phyloP scores from a whole-genome alignment of 345 rosid genomes.

The Anacardium occidentale region DNA sequence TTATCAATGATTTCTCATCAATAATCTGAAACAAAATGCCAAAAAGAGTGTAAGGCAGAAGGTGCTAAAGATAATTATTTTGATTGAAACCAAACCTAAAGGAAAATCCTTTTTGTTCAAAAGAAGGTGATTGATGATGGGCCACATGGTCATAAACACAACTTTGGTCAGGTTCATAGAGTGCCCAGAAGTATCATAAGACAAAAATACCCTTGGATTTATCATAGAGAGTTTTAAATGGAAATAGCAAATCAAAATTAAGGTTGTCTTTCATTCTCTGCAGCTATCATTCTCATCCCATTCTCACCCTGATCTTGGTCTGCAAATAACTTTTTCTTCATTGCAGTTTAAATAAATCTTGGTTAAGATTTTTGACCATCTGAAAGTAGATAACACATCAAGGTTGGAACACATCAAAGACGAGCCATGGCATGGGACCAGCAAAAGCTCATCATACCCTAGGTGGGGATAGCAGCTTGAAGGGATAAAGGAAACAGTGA shows the following conservation, averaged over 20 bases:
- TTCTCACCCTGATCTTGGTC: not conserved
- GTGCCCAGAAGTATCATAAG: not conserved
- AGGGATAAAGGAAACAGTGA: slow-evolving; percentile 5
- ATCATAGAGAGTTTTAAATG: not conserved
- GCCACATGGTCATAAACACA: not conserved
- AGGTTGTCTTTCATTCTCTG: not conserved
- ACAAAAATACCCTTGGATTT: not conserved
- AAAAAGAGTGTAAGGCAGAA: slow-evolving; percentile 17
- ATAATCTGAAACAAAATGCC: slow-evolving; percentile 59
- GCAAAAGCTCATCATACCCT: not conserved
- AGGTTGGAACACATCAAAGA: not conserved
- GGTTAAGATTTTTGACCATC: not conserved
- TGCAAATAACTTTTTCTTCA: not conserved
- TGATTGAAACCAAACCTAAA: not conserved
- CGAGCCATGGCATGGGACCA: not conserved
- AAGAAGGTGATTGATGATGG: not conserved
- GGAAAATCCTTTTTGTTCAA: not conserved
- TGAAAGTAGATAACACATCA: not conserved
- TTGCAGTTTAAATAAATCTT: not conserved
- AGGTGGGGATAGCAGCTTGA: not conserved
- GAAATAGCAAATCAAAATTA: not conserved
- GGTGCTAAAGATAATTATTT: not conserved
- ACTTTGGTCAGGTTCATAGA: not conserved
- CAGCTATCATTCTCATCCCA: not conserved
- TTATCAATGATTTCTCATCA: slow-evolving; percentile 95